A percentile compares a stretch with the other conserved stretches of the same genome.
phyloP scores from a whole-genome alignment of 805 yeast genomes.

The Schwanniomyces vanrijiae region DNA sequence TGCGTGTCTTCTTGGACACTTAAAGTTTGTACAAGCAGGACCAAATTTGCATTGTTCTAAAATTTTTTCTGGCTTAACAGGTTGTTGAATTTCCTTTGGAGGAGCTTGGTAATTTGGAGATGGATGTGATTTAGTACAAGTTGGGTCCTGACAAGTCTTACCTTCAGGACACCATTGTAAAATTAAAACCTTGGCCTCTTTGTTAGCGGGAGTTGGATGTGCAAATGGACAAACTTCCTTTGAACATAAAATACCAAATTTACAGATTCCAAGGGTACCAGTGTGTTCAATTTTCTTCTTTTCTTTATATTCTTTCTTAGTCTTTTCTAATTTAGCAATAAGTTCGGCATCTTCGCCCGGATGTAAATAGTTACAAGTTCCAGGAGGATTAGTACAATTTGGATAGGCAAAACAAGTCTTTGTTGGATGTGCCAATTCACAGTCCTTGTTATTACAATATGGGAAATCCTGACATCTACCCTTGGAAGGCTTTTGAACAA shows the following conservation, averaged over 20 bases:
- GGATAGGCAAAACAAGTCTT: conserved; percentile 73
- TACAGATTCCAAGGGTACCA: conserved; percentile 62
- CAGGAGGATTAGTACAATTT: conserved; percentile 74
- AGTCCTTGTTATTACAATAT: conserved; percentile 64
- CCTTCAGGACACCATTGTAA: conserved; percentile 78
- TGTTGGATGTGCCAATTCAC: conserved; percentile 80
- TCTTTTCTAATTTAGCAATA: conserved; percentile 65
- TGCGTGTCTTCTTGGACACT: conserved; percentile 86
- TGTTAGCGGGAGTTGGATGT: conserved; percentile 87
- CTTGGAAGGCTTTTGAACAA: conserved; percentile 49
- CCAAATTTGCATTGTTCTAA: conserved; percentile 86
- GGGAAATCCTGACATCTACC: conserved; percentile 75
- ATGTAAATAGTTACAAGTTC: conserved; percentile 81
- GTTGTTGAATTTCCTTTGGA: conserved; percentile 10
- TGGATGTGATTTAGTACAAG: conserved; percentile 79
- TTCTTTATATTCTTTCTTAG: conserved; percentile 51
- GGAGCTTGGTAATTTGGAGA: conserved; percentile 51
- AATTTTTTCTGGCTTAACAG: conserved; percentile 22
- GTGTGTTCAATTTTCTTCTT: conserved; percentile 35
- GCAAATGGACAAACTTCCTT: conserved; percentile 84
- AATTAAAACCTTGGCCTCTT: conserved; percentile 64
- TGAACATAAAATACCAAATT: conserved; percentile 72
- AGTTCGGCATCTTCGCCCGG: conserved; percentile 81
- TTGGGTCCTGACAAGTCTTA: conserved; percentile 57
- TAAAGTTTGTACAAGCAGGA: conserved; percentile 67